These are phyloP conservation scores for Dothiorella sarmentorum DNA, from an alignment of 2,329 filamentous ascomycete genomes.

Conservation along the genomic window DNA sequence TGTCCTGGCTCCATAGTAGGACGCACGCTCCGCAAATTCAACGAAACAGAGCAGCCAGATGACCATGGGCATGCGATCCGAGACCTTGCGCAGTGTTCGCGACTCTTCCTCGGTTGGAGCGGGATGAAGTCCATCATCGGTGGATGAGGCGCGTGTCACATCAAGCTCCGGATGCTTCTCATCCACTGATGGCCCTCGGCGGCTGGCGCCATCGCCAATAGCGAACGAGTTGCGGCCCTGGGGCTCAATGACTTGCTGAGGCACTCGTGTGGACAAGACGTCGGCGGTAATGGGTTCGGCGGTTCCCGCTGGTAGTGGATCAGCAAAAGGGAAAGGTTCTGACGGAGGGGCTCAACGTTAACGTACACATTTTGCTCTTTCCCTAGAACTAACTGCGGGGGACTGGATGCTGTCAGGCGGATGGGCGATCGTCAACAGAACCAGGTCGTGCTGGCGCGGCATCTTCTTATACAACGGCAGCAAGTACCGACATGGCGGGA, in stretches of 20 bases:
- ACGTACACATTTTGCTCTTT: conserved; percentile 13
- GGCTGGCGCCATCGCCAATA: not conserved
- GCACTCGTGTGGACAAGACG: not conserved
- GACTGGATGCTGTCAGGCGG: not conserved
- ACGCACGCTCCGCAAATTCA: conserved; percentile 60
- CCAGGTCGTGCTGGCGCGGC: not conserved
- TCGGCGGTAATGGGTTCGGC: conserved; percentile 2
- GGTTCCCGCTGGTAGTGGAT: not conserved
- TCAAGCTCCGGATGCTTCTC: not conserved
- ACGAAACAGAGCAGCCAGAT: conserved; percentile 58
- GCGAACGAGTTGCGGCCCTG: conserved; percentile 1
- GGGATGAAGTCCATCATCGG: not conserved
- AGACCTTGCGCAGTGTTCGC: conserved; percentile 45
- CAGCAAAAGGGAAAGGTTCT: not conserved
- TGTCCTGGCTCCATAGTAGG: conserved; percentile 56
- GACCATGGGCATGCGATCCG: conserved; percentile 50
- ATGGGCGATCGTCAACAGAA: conserved; percentile 1
- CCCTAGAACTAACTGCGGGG: not conserved
- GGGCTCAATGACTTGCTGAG: not conserved
- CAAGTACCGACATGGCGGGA: not conserved
- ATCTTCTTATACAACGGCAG: not conserved
- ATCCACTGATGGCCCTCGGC: not conserved
- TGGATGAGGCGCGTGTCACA: not conserved
- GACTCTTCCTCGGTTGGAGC: conserved; percentile 48
- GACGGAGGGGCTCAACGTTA: too few species aligned